These are phyloP conservation scores for Dictyostelium firmibasis DNA, from an alignment of 78 protist species.

Conservation along the genomic window DNA sequence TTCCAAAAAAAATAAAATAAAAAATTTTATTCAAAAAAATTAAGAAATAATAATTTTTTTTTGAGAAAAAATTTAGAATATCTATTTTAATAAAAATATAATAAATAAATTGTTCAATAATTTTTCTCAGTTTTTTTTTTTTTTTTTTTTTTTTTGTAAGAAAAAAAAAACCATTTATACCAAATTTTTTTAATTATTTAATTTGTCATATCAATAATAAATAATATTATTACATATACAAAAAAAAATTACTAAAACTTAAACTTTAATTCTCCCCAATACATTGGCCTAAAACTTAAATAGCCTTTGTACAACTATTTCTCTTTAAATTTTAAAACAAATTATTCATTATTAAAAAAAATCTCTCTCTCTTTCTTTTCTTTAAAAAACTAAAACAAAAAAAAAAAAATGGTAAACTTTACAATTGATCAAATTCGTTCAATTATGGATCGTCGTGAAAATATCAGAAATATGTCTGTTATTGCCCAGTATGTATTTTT, in stretches of 20 bases:
- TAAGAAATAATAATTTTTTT: too few species aligned
- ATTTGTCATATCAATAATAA: background rate
- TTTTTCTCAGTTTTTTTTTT: background rate
- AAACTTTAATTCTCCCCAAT: background rate
- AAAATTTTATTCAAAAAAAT: too few species aligned
- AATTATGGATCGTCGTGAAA: conserved; percentile 92
- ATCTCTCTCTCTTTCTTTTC: background rate
- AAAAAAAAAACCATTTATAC: too few species aligned
- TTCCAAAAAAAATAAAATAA: too few species aligned
- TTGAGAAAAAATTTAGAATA: too few species aligned
- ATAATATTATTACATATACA: background rate
- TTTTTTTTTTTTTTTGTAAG: too few species aligned
- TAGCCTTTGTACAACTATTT: background rate
- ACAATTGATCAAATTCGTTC: conserved; percentile 95
- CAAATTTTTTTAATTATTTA: too few species aligned
- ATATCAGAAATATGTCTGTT: conserved; percentile 98
- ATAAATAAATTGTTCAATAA: background rate
- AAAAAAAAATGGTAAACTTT: conserved; percentile 48
- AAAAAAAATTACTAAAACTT: background rate
- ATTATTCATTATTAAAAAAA: background rate
- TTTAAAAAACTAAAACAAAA: too few species aligned
- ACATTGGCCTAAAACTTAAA: background rate
- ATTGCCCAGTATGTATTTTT: conserved; percentile 90
- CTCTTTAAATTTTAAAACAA: too few species aligned
- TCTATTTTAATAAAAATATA: too few species aligned